Conservation (phyloP, 2,329 filamentous ascomycete species). For the Colletotrichum siamense region DNA sequence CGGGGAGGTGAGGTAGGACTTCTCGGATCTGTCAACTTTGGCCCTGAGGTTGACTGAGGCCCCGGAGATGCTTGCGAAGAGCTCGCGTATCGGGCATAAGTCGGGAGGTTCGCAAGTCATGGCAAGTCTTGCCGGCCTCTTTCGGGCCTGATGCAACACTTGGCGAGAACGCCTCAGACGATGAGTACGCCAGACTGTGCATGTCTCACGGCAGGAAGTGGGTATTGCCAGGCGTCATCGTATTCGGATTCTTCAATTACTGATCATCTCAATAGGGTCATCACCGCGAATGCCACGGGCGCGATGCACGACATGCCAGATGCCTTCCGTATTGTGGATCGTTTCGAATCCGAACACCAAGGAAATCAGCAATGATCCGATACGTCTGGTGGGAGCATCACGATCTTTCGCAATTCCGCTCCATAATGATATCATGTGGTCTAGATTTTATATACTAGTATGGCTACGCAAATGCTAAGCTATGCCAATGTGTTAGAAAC, state of each 20-base stretch:
- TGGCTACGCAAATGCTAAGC: slow-evolving; percentile 11
- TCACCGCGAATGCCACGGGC: background rate
- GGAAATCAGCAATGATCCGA: accelerated
- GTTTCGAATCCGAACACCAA: background rate
- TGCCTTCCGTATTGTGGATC: background rate
- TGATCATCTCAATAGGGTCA: background rate
- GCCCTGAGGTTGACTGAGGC: no score
- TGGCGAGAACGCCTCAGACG: background rate
- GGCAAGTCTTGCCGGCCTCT: background rate
- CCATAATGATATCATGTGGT: background rate
- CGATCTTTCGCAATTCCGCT: background rate
- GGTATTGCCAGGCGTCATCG: background rate
- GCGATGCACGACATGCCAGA: no score
- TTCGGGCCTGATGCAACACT: background rate
- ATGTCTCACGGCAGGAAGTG: background rate
- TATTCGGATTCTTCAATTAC: background rate
- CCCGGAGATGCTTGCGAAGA: background rate
- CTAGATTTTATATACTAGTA: background rate
- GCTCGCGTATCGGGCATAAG: background rate
- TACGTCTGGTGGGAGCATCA: background rate
- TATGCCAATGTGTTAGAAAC: background rate
- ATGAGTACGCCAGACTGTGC: background rate
- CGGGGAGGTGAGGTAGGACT: background rate
- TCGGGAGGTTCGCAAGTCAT: background rate
- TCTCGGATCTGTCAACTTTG: no score